Evolutionary conservation across 768 basidiomycete species (phyloP), one percentile per base, ranked within the genome.

Genomic region (Vararia minispora): DNA sequence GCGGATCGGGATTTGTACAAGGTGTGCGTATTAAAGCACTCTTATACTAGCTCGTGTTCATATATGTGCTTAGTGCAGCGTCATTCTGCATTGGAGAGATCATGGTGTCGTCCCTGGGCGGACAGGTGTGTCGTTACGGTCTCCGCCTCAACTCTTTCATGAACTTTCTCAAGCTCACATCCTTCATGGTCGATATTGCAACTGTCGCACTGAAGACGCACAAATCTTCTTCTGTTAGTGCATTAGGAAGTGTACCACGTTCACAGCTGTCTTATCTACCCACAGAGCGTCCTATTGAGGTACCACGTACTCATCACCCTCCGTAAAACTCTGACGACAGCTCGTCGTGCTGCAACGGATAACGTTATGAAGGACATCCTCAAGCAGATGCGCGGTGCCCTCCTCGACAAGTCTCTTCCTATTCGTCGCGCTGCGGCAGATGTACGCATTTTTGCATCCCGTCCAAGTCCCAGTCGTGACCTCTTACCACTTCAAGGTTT

Each of bases 51-150:
- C 8, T 13, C 18, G 13, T 13, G 13, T 27, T 37, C 26, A 50
- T 33, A 13, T 8, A 23, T 27, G 11, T 34, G 16, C 29, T n/a
- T 44, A 91, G 88, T 43, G 85, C 89, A 9, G 79, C 86, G 3
- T 78, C 90, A 53, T 86, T 79, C 44, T 81, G 82, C 43, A 74
- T 92, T 17, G 92, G 90, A 3, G 89, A 94, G 54, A 58, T 97
- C 6, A 97, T 97, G 85, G 71, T 64, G 20, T 65, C 64, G 5
- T 86, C n/a, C n/a, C n/a, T 81, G 53, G 94, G 94, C 4, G 67
- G 79, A 4, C 86, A 95, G 64, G 90, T 85, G 54, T 39, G 79
- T 52, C 10, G 20, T 18, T 21, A n/a, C 21, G 32, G 3, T 32
- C 28, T 38, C 6, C 5, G 21, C 28, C 32, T 13, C 21, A 13